phyloP scores from a whole-genome alignment of 2,329 filamentous ascomycete genomes.

The Aureobasidium sp. region DNA sequence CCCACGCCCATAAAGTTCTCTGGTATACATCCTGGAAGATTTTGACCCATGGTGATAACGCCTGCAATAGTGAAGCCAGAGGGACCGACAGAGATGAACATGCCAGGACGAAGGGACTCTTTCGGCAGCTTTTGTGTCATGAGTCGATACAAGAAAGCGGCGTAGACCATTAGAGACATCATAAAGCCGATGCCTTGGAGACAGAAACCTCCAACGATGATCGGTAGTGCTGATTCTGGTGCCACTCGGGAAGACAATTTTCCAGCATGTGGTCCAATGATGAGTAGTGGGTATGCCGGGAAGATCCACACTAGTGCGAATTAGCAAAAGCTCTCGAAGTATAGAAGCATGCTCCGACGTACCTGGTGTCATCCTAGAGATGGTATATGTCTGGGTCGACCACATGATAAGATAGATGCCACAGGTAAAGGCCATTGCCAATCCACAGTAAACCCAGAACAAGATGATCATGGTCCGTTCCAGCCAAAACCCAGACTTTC shows the following conservation, averaged over 20 bases:
- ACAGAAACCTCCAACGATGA: constrained; percentile 52
- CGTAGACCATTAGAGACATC: constrained; percentile 69
- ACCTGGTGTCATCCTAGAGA: constrained; percentile 64
- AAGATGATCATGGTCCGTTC: constrained; percentile 52
- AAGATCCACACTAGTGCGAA: constrained; percentile 67
- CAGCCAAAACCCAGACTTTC: constrained; percentile 49
- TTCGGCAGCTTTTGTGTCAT: constrained; percentile 81
- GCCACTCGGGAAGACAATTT: constrained; percentile 44
- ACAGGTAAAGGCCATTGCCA: constrained; percentile 60
- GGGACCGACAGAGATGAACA: constrained; percentile 79
- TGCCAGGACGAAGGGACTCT: constrained; percentile 67
- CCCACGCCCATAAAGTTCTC: constrained; percentile 49
- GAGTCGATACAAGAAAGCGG: constrained; percentile 74
- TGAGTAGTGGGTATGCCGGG: constrained; percentile 71
- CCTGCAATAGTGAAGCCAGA: constrained; percentile 60
- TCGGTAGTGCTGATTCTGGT: constrained; percentile 38
- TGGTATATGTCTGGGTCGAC: constrained; percentile 58
- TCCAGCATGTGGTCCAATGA: constrained; percentile 65
- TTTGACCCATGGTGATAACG: constrained; percentile 49
- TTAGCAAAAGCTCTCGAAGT: neutral
- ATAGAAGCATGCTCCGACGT: neutral
- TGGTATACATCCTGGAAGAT: constrained; percentile 41
- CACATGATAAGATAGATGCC: constrained; percentile 68
- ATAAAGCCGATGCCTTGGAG: constrained; percentile 59
- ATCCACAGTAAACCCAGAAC: constrained; percentile 65